Evolutionary conservation across 306 rosid genomes (phyloP).

Genomic region (Carpinus fangiana): DNA sequence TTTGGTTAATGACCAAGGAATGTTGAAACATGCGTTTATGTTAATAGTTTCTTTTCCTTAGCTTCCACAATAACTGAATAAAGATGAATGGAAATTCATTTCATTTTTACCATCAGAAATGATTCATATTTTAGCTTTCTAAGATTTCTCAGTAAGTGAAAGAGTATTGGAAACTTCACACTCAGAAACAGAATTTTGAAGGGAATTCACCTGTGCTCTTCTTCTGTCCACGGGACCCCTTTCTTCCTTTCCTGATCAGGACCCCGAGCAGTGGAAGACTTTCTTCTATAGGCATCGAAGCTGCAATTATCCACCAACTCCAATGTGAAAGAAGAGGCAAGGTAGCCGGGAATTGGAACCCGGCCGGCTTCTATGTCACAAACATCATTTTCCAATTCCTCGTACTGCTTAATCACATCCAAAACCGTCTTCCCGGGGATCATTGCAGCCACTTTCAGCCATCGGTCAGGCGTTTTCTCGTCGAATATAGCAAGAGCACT

Average conservation of each 20-base stretch:
- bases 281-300: slow-evolving; percentile 58
- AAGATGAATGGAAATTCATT: too few species aligned
- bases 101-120: background rate
- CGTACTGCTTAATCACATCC: slow-evolving; percentile 86
- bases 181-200: background rate
- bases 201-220: slow-evolving; percentile 74
- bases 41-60: too few species aligned
- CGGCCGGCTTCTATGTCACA: slow-evolving; percentile 80
- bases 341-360: slow-evolving; percentile 71
- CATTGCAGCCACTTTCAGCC: slow-evolving; percentile 72
- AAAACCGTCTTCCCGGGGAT: slow-evolving; percentile 81
- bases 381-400: slow-evolving; percentile 81
- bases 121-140: background rate
- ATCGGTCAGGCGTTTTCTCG: slow-evolving; percentile 75
- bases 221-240: slow-evolving; percentile 77
- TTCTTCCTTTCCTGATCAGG: slow-evolving; percentile 85
- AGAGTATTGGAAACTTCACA: background rate
- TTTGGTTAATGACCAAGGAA: background rate
- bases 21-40: too few species aligned
- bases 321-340: slow-evolving; percentile 63
- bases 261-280: slow-evolving; percentile 38
- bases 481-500: slow-evolving; percentile 85
- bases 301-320: slow-evolving; percentile 56
- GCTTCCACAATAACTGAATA: too few species aligned
- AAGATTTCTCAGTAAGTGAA: background rate